Conservation (phyloP, 2,329 filamentous ascomycete genomes). For the Plenodomus lindquistii region DNA sequence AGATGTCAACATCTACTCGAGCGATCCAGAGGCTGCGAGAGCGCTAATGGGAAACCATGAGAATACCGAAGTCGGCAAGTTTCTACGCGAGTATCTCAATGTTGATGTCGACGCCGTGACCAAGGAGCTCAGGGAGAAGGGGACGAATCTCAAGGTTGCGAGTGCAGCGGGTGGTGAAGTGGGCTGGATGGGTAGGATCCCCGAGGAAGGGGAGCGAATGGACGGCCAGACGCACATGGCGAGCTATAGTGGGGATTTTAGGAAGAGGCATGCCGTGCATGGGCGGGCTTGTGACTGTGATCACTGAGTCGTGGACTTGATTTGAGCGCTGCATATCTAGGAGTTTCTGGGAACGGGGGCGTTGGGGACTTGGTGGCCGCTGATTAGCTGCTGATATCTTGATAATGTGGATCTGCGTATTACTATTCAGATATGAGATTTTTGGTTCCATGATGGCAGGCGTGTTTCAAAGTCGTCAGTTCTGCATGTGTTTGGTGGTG, state of each 20-base stretch:
- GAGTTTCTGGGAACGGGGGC: too few species aligned
- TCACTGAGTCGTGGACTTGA: constrained; percentile 15
- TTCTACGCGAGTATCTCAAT: constrained; percentile 76
- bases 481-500: too few species aligned
- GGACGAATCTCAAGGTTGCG: constrained; percentile 34
- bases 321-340: not conserved
- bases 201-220: constrained; percentile 47
- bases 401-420: too few species aligned
- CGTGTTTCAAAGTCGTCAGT: too few species aligned
- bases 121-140: constrained; percentile 68
- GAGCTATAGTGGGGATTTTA: constrained; percentile 40
- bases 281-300: constrained; percentile 36
- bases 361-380: too few species aligned
- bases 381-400: too few species aligned
- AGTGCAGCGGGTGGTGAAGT: constrained; percentile 33
- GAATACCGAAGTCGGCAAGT: constrained; percentile 88
- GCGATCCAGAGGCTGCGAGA: constrained; percentile 64
- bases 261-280: constrained; percentile 37
- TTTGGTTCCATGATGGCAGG: too few species aligned
- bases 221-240: constrained; percentile 54
- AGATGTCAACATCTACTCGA: constrained; percentile 96
- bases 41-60: constrained; percentile 83
- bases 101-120: constrained; percentile 81
- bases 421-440: too few species aligned
- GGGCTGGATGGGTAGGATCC: constrained; percentile 50